Base-by-base conservation (phyloP, 75 land plant species). In the Selaginella moellendorffii region DNA sequence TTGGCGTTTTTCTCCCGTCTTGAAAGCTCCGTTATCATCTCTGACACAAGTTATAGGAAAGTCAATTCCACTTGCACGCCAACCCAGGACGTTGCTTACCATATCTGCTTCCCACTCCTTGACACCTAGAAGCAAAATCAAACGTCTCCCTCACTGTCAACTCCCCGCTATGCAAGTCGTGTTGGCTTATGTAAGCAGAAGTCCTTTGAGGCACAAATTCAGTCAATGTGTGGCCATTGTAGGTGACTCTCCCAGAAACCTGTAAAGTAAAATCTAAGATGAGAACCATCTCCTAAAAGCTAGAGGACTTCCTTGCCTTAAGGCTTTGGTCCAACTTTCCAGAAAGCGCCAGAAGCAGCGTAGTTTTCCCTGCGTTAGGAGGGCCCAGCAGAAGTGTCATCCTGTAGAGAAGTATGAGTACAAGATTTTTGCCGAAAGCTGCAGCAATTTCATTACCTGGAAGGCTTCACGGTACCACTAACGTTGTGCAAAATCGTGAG, bases 381-480 rank as follows among this genome's bases (percentile, higher is more conserved):
- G 63, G 59, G n/a, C 61, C 36, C 18, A 66, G 25, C n/a, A 66
- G 61, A 24, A 66, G 53, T 1, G 68, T 66, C 61, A 51, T 66
- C 24, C 64, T 27, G 14, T 5, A 10, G 5, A 28, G 19, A 2
- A 28, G 24, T 24, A 27, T 2, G 26, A 30, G 26, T 36, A n/a
- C n/a, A n/a, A n/a, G 46, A 5, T 36, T 5, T 5, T 36, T 36
- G 14, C 46, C 10, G 5, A 36, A 36, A 36, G 10, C 5, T 5
- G 10, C 46, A 36, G 14, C 46, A 36, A 36, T 5, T 5, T 36
- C 46, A 5, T 36, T 14, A 76, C 87, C 87, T 78, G 28, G 63
- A 25, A 2, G 87, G 87, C 67, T 81, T 83, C 26, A 84, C 64
- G 63, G 81, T 73, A n/a, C 90, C 90, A 62, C 80, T 86, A 14